phyloP scores from a whole-genome alignment of 495 filamentous ascomycete species.

The Annulohypoxylon moriforme region DNA sequence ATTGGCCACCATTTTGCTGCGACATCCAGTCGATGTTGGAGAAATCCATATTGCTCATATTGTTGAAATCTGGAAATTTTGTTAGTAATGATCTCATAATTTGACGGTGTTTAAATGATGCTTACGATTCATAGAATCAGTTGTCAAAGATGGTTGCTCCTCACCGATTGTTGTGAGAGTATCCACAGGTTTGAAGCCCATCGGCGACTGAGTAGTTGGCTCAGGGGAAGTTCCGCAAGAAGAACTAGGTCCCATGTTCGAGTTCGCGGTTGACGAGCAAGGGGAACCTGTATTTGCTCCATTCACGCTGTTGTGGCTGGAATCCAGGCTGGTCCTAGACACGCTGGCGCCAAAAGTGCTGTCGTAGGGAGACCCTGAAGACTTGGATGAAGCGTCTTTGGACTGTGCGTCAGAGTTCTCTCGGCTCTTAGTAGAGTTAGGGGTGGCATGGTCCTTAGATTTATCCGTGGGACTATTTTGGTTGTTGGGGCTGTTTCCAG shows the following conservation, averaged over 20 bases:
- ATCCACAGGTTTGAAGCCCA: constrained; percentile 70
- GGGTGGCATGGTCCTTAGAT: constrained; percentile 46
- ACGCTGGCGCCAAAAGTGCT: constrained; percentile 53
- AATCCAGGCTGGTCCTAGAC: constrained; percentile 72
- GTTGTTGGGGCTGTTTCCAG: constrained; percentile 40
- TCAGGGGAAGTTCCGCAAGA: constrained; percentile 79
- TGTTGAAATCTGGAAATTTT: constrained; percentile 46
- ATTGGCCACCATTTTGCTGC: constrained; percentile 86
- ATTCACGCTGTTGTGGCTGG: constrained; percentile 56
- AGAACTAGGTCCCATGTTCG: constrained; percentile 69
- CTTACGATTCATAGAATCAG: constrained; percentile 49
- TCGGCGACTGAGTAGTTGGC: constrained; percentile 64
- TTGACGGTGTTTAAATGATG: constrained; percentile 5
- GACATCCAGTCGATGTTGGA: constrained; percentile 78
- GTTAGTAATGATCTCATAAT: constrained; percentile 26
- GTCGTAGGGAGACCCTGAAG: constrained; percentile 51
- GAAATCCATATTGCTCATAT: constrained; percentile 53
- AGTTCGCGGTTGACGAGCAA: constrained; percentile 68
- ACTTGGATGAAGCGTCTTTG: constrained; percentile 52
- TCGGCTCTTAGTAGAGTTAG: constrained; percentile 43
- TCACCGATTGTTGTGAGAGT: constrained; percentile 67
- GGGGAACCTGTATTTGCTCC: constrained; percentile 66
- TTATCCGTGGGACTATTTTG: constrained; percentile 50
- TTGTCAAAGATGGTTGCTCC: constrained; percentile 55
- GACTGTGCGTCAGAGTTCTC: constrained; percentile 45